Conservation (phyloP, 306 rosid species). For the Comarum palustre region DNA sequence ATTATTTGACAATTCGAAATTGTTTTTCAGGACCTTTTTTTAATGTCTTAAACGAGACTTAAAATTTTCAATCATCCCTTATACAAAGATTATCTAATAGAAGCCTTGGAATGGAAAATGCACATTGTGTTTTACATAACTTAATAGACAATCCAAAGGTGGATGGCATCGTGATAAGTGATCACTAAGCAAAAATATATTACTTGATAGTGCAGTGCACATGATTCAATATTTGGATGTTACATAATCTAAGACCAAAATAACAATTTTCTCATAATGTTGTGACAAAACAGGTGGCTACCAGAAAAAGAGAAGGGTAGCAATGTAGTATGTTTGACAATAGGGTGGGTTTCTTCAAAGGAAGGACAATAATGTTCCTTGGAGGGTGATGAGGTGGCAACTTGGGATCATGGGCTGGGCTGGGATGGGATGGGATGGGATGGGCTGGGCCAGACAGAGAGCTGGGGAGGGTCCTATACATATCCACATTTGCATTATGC, state of each 20-base stretch:
- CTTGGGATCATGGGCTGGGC: slow-evolving; percentile 16
- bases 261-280: background rate
- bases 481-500: background rate
- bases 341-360: background rate
- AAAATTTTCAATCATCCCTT: no score
- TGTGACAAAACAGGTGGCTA: background rate
- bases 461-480: slow-evolving; percentile 25
- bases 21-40: accelerated
- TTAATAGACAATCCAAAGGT: background rate
- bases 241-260: slow-evolving; percentile 1
- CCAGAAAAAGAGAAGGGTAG: background rate
- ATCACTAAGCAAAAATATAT: background rate
- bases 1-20: background rate
- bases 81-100: no score
- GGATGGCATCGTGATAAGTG: background rate
- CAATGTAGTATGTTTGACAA: background rate
- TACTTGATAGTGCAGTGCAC: background rate
- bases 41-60: background rate
- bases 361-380: background rate
- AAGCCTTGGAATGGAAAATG: background rate
- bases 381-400: slow-evolving; percentile 25
- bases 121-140: background rate
- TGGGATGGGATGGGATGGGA: slow-evolving; percentile 7
- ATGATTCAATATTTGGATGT: background rate
- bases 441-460: background rate